phyloP scores from a whole-genome alignment of 306 rosid species.

The Sicyos edulis region DNA sequence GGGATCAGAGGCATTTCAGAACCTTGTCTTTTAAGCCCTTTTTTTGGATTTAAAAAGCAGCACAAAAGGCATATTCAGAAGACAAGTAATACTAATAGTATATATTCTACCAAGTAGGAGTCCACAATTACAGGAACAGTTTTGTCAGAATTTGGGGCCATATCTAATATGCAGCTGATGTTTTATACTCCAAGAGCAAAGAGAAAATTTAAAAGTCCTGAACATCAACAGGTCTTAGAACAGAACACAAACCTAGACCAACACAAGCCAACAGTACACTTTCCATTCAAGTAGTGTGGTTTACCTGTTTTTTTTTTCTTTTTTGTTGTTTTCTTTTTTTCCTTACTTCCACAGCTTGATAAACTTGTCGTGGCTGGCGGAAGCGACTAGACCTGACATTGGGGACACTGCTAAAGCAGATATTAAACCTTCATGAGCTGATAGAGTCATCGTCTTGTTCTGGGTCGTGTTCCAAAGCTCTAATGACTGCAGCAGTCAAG shows the following conservation, averaged over 20 bases:
- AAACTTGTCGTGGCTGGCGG: constrained; percentile 84
- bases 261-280: constrained; percentile 7
- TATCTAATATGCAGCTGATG: constrained; percentile 10
- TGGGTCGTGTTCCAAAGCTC: constrained; percentile 95
- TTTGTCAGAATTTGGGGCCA: constrained; percentile 15
- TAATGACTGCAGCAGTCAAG: constrained; percentile 54
- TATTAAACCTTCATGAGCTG: constrained; percentile 89
- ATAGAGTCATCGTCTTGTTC: constrained; percentile 80
- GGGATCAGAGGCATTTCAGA: constrained; percentile 3
- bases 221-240: constrained; percentile 4
- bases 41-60: background rate
- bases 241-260: background rate
- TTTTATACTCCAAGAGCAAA: background rate
- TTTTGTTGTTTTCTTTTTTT: background rate
- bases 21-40: background rate
- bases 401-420: constrained; percentile 74
- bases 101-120: constrained; percentile 9
- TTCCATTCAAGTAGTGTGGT: constrained; percentile 3
- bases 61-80: background rate
- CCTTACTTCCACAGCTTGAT: constrained; percentile 90
- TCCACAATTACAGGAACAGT: constrained; percentile 14
- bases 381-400: constrained; percentile 74
- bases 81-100: background rate
- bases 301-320: background rate
- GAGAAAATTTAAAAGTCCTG: background rate